Evolutionary conservation across 2,329 filamentous ascomycete species (phyloP).

Genomic region (Dactylonectria estremocensis): DNA sequence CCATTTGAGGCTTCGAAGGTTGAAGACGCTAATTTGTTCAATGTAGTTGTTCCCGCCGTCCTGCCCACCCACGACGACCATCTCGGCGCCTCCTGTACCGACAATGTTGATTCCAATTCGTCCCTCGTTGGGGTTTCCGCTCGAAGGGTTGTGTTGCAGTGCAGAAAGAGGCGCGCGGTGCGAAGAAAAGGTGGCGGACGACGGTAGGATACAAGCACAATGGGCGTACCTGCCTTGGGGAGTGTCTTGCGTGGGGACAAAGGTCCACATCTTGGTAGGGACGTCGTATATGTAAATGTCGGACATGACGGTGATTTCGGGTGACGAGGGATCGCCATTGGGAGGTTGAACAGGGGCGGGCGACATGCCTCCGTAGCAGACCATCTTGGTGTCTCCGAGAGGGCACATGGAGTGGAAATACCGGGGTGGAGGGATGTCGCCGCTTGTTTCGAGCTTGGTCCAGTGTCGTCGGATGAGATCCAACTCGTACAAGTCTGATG

Average conservation of each 20-base stretch:
- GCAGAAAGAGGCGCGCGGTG: constrained; percentile 87
- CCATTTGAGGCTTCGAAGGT: constrained; percentile 95
- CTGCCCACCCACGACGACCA: constrained; percentile 97
- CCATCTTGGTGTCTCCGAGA: constrained; percentile 93
- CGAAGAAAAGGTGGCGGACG: constrained; percentile 89
- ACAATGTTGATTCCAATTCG: constrained; percentile 91
- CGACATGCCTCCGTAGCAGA: constrained; percentile 99
- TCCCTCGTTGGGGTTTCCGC: constrained; percentile 88
- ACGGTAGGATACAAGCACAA: constrained; percentile 92
- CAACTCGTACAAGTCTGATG: constrained; percentile 92
- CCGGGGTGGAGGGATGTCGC: constrained; percentile 89
- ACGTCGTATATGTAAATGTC: constrained; percentile 98
- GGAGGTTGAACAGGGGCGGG: constrained; percentile 72
- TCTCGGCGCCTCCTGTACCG: constrained; percentile 92
- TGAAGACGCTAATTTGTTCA: constrained; percentile 98
- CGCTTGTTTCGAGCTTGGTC: constrained; percentile 88
- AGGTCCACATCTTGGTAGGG: constrained; percentile 85
- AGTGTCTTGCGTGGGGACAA: constrained; percentile 82
- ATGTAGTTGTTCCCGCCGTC: constrained; percentile 99
- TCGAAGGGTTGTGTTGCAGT: constrained; percentile 89
- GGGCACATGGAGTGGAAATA: constrained; percentile 98
- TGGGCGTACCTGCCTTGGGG: constrained; percentile 97
- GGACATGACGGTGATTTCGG: constrained; percentile 96
- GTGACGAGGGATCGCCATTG: constrained; percentile 70
- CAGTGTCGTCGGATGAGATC: constrained; percentile 93